A percentile compares a stretch with the other conserved stretches of the same genome.
phyloP scores from a whole-genome alignment of 345 rosid genomes.

The Camelina laxa region DNA sequence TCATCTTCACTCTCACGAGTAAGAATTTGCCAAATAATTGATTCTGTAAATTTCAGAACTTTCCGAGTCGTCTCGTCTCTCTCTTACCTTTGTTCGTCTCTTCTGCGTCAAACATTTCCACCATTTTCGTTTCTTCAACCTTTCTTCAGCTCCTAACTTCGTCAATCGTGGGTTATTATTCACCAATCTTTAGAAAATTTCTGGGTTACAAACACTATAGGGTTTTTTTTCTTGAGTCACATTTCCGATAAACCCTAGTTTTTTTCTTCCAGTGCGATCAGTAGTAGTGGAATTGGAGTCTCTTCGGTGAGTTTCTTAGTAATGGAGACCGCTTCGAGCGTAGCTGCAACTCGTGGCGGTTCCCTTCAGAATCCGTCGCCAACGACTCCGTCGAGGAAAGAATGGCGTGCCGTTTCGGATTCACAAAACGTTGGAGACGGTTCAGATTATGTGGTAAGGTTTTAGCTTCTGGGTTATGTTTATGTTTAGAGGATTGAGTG shows the following conservation, averaged over 20 bases:
- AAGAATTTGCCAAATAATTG: slow-evolving; percentile 36
- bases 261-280: slow-evolving; percentile 18
- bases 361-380: slow-evolving; percentile 61
- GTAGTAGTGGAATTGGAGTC: slow-evolving; percentile 31
- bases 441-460: slow-evolving; percentile 58
- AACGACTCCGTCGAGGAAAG: slow-evolving; percentile 59
- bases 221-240: slow-evolving; percentile 34
- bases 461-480: slow-evolving; percentile 9
- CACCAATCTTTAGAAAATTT: background rate
- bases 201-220: slow-evolving; percentile 18
- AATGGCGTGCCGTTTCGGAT: slow-evolving; percentile 96
- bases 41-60: slow-evolving; percentile 3
- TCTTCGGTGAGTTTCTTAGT: slow-evolving; percentile 31
- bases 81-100: slow-evolving; percentile 29
- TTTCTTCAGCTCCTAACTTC: slow-evolving; percentile 13
- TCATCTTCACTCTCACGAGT: slow-evolving; percentile 19
- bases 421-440: slow-evolving; percentile 61
- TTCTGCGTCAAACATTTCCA: slow-evolving; percentile 37
- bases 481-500: background rate
- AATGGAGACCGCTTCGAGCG: slow-evolving; percentile 83
- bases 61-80: slow-evolving; percentile 15
- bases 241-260: slow-evolving; percentile 43
- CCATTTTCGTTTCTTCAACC: slow-evolving; percentile 28
- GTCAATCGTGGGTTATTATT: slow-evolving; percentile 1
- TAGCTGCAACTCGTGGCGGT: slow-evolving; percentile 67